A percentile compares a stretch with the other conserved stretches of the same genome.
These are phyloP conservation scores for Penicillium malachiteum DNA, from an alignment of 495 filamentous ascomycete genomes.

Conservation along the genomic window DNA sequence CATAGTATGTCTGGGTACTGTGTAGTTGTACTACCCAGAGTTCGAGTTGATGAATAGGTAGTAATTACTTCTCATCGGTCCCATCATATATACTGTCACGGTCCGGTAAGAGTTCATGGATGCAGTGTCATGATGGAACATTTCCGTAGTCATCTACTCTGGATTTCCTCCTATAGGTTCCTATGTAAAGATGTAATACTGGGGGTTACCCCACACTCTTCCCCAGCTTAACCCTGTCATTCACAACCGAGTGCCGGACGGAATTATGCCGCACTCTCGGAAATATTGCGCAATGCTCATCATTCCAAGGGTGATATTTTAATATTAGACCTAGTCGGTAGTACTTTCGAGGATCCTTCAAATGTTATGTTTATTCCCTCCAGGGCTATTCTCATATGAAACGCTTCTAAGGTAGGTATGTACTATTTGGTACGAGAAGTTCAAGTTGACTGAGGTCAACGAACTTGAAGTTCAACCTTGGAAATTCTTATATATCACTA, in stretches of 20 bases:
- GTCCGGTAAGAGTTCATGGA: too few species aligned
- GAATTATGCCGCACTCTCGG: constrained; percentile 7
- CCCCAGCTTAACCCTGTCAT: background rate
- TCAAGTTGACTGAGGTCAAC: too few species aligned
- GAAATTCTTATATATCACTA: too few species aligned
- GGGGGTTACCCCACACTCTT: constrained; percentile 19
- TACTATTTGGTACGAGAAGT: too few species aligned
- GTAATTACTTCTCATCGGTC: background rate
- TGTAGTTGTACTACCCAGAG: background rate
- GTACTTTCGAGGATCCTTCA: too few species aligned
- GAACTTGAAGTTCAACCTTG: too few species aligned
- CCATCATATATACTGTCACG: background rate
- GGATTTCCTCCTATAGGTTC: background rate
- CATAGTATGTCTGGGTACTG: constrained; percentile 26
- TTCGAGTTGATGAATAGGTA: too few species aligned
- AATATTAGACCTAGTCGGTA: background rate
- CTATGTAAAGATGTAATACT: background rate
- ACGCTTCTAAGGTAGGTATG: too few species aligned
- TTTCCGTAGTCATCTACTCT: constrained; percentile 7
- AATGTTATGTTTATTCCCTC: too few species aligned
- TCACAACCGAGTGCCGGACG: constrained; percentile 10
- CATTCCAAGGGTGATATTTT: background rate
- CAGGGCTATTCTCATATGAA: too few species aligned
- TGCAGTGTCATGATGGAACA: background rate
- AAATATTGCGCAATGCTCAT: constrained; percentile 7